These are phyloP conservation scores for Scleromitrula shiraiana DNA, from an alignment of 2,329 filamentous ascomycete species.

Conservation along the genomic window DNA sequence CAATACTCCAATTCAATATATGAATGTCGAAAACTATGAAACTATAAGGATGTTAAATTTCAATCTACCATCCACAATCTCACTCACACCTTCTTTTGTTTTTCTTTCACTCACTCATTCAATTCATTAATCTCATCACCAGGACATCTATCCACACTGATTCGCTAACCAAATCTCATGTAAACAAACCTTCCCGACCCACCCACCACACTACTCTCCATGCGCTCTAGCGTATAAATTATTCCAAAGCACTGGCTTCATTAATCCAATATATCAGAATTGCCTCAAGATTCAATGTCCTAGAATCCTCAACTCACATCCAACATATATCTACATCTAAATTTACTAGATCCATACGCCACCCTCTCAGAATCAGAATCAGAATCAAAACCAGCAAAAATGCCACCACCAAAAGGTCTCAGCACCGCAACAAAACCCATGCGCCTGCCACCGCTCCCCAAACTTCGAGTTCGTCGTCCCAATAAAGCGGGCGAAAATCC, in stretches of 20 bases:
- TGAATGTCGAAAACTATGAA: too few relatives aligned
- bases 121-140: too few relatives aligned
- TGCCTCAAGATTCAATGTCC: too few relatives aligned
- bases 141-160: background rate
- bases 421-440: conserved; percentile 27
- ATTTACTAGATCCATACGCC: too few relatives aligned
- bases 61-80: too few relatives aligned
- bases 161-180: background rate
- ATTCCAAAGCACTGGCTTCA: conserved; percentile 9
- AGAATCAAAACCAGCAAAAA: conserved; percentile 1
- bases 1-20: too few relatives aligned
- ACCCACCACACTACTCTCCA: background rate
- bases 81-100: too few relatives aligned
- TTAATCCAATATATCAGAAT: background rate
- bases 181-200: conserved; percentile 6
- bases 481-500: conserved; percentile 55
- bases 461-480: conserved; percentile 57
- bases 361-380: background rate
- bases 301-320: too few relatives aligned
- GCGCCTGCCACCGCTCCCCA: conserved; percentile 48
- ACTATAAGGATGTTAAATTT: too few relatives aligned
- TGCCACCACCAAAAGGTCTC: conserved; percentile 30
- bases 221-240: conserved; percentile 18
- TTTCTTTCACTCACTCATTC: too few relatives aligned
- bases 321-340: background rate